A percentile compares a stretch with the other conserved stretches of the same genome.
Conservation (phyloP, 1,284 basidiomycete species). For the Leccinum insigne region DNA sequence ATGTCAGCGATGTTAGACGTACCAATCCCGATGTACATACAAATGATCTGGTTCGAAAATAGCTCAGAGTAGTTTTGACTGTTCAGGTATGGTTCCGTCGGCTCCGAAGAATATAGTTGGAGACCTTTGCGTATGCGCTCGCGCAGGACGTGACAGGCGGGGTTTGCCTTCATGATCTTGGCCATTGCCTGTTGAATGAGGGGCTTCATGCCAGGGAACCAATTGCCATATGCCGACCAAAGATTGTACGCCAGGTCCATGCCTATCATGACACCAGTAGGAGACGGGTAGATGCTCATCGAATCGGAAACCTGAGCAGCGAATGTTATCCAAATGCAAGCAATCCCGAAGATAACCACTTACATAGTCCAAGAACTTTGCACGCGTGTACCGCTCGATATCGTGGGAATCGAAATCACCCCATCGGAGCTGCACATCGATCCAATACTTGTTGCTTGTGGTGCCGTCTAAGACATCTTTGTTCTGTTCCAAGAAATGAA, state of each 20-base stretch:
- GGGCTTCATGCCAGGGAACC: constrained; percentile 99
- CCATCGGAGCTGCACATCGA: constrained; percentile 98
- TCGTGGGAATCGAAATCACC: constrained; percentile 99
- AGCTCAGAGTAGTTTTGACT: constrained; percentile 79
- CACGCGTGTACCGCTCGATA: constrained; percentile 96
- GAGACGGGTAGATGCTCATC: constrained; percentile 98
- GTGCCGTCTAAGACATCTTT: constrained; percentile 98
- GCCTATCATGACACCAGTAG: constrained; percentile 98
- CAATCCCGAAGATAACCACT: constrained; percentile 23
- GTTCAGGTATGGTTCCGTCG: constrained; percentile 98
- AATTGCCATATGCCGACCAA: constrained; percentile 99
- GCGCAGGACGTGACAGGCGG: constrained; percentile 96
- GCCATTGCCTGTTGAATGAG: constrained; percentile 99
- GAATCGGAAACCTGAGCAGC: constrained; percentile 77
- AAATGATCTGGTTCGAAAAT: constrained; percentile 99
- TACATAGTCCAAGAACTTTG: constrained; percentile 97
- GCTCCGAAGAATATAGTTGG: constrained; percentile 98
- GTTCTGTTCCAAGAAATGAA: constrained; percentile 45
- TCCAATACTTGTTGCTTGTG: constrained; percentile 99
- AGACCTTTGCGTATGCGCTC: constrained; percentile 99
- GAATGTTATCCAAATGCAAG: constrained; percentile 4
- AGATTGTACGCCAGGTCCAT: constrained; percentile 98
- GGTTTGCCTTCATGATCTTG: constrained; percentile 99
- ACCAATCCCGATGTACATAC: constrained; percentile 43
- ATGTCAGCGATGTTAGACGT: constrained; percentile 10